A percentile compares a stretch with the other conserved stretches of the same genome.
These are phyloP conservation scores for Metarhizium humberi DNA, from an alignment of 2,329 filamentous ascomycete species.

Conservation along the genomic window DNA sequence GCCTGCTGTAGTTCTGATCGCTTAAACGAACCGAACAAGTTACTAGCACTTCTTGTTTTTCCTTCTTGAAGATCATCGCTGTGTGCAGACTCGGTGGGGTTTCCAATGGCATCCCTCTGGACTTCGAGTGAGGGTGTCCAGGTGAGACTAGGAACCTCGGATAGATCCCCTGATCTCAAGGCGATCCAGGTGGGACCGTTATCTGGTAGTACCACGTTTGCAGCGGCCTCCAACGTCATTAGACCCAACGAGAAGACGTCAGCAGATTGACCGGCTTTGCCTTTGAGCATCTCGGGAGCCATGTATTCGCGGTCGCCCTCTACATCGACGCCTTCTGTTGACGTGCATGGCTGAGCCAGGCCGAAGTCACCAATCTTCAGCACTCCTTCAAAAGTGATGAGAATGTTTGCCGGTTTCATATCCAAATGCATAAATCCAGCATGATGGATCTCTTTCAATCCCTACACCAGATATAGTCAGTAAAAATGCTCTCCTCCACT, in stretches of 20 bases:
- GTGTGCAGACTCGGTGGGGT: constrained; percentile 20
- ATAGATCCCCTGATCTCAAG: constrained; percentile 80
- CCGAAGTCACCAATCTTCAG: constrained; percentile 85
- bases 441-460: constrained; percentile 82
- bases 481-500: not conserved
- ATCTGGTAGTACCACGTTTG: constrained; percentile 87
- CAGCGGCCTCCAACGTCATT: constrained; percentile 89
- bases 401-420: constrained; percentile 75
- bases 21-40: constrained; percentile 35
- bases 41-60: constrained; percentile 23
- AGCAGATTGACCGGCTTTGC: constrained; percentile 79
- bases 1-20: constrained; percentile 49
- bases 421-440: constrained; percentile 80
- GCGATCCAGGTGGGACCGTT: constrained; percentile 89
- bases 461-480: constrained; percentile 39
- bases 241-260: constrained; percentile 92
- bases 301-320: constrained; percentile 97
- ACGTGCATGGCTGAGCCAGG: constrained; percentile 71
- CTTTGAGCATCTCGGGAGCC: constrained; percentile 81
- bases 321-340: constrained; percentile 66
- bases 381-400: constrained; percentile 72
- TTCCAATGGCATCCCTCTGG: constrained; percentile 60
- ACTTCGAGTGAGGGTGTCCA: constrained; percentile 66
- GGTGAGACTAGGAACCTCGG: constrained; percentile 79
- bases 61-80: constrained; percentile 23